Base-by-base conservation (phyloP, 208 protist genomes). In the Angomonas ambiguus region DNA sequence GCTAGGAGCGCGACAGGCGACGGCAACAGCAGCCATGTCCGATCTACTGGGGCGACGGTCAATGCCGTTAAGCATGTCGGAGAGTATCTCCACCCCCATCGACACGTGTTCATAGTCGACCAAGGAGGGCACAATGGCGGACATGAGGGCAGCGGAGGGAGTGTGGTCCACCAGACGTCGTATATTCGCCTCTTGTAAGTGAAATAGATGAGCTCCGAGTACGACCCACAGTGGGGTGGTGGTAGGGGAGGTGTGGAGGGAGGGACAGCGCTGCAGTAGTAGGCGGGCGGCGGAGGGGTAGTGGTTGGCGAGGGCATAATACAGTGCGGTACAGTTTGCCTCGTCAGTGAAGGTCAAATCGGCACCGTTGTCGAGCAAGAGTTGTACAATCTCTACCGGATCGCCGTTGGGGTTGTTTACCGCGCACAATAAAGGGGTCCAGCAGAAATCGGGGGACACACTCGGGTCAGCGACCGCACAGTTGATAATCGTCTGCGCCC, bases 221-320 rank as follows among this genome's bases (percentile, higher is more conserved):
- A 87, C 85, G 6, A 93, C 57, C 18, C 92, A 69, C 56, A 95
- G 69, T 27, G 90, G 81, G 13, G 82, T 62, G 6, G 90, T 90
- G 33, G 58, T 77, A 24, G 69, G 53, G 2, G 89, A 92, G 0
- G 84, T 77, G 20, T 28, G 61, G 48, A 96, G 69, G 0, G 63
- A 71, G 2, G 90, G 83, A 35, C 53, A 80, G 76, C 84, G 75
- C 66, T 72, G 45, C 18, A 96, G 73, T 60, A 96, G 74, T 51
- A 74, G 59, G 33, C 56, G 63, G 13, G 77, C 70, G 30, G 90
- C 79, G 24, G 74, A 74, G 0, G 83, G 73, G 71, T 93, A 96
- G 59, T 85, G 80, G 71, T 96, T 96, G n/a, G 81, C 83, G 56
- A 96, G 91, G 72, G 90, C 87, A 62, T 96, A 96, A 74, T 93